Base-by-base conservation (phyloP, 2,329 filamentous ascomycete species). In the Phialophora chinensis region DNA sequence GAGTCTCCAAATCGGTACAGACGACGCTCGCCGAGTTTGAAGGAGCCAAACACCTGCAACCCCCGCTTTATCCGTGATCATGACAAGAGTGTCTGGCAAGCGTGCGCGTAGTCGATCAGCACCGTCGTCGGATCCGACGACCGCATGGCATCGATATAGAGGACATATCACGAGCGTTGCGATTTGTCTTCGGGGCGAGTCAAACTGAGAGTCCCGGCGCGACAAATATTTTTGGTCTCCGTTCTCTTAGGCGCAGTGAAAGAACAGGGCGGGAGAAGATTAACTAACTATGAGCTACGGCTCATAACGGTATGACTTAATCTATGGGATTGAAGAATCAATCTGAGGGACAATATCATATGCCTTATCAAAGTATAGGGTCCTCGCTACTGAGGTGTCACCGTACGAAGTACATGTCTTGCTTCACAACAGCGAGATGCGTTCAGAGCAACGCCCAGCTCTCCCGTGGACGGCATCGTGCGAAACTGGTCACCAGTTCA, bases 1-100 rank as follows among this genome's bases (percentile, higher is more conserved):
- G 74, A 60, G 71, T 68, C 12, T 75, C 74, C 17, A 74, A 75
- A 54, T 75, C 74, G 7, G 74, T 76, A 8, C 69, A 67, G 44
- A 71, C 66, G 29, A 71, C 63, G 3, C 64, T 67, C 14, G 72
- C 66, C 5, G 66, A 68, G 8, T 65, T 68, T 53, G 66, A 61
- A 50, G 62, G 25, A 12, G 53, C 59, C 33, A 59, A 63, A 47
- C 33, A 49, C 20, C 54, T 56, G 49, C 62, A 42, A 4, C 61
- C 61, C 12, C 61, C 57, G 31, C 27, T 63, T 12, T 67, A 64
- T 53, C 35, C 65, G 5, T 56, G 2, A 47, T 47, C 3, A 3
- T 17, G 25, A 31, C 33, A 8, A 55, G 38, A 44, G 38, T 17
- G 38, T n/a, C 23, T 29, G 49, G 27, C 12, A 12, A 29, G 10